Percentiles rank a stretch among this genome's conserved stretches.
Conservation (phyloP, 139 green algal species). For the Tetraselmis chui region DNA sequence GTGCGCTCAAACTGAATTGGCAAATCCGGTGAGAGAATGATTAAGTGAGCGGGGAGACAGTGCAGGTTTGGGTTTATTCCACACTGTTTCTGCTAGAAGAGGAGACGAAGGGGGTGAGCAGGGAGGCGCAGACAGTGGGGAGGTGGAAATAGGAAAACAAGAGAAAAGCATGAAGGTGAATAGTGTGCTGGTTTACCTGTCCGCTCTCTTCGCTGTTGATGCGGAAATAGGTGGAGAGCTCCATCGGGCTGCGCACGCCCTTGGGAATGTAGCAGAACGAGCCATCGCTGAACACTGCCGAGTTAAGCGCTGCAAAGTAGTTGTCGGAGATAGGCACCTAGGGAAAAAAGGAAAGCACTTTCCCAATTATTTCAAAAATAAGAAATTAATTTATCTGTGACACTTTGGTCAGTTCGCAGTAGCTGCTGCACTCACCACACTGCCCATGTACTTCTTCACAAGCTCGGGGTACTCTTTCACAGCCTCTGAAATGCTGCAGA, state of each 20-base stretch:
- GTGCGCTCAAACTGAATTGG: not conserved
- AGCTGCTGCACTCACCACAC: slow-evolving; percentile 54
- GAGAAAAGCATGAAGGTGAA: not conserved
- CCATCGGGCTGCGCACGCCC: not conserved
- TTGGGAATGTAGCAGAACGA: not conserved
- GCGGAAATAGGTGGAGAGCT: not conserved
- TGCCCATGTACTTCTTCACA: not conserved
- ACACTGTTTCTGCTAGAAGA: too few species aligned
- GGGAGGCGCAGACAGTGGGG: too few species aligned
- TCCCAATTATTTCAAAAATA: not conserved
- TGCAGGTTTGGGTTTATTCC: too few species aligned
- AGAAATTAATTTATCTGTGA: not conserved
- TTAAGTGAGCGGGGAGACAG: too few species aligned
- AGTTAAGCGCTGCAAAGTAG: not conserved
- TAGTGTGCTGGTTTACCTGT: slow-evolving; percentile 52
- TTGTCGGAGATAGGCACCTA: slow-evolving; percentile 67
- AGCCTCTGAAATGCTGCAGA: slow-evolving; percentile 18
- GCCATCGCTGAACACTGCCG: not conserved
- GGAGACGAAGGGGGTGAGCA: too few species aligned
- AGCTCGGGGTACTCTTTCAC: not conserved
- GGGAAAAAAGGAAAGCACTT: not conserved
- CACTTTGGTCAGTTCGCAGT: too few species aligned
- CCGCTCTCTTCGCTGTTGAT: not conserved
- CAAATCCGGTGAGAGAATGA: too few species aligned
- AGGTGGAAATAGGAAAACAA: too few species aligned